Evolutionary conservation across 108 stramenopile genomes (phyloP), one percentile per base, ranked within the genome.

Genomic region (Nitzschia inconspicua): DNA sequence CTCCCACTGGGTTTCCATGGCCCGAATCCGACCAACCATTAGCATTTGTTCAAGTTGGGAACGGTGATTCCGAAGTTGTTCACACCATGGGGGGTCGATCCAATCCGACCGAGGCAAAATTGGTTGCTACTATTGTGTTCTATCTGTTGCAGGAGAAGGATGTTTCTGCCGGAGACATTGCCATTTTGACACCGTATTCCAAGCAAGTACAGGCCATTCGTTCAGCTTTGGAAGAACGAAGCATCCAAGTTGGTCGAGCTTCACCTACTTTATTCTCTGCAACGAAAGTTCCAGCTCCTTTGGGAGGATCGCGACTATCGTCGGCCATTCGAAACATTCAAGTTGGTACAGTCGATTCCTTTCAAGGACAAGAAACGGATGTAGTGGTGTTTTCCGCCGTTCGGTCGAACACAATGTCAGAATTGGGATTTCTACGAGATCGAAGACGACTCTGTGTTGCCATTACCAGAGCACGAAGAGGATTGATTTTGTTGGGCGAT

Each of bases 381-480:
- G n/a, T 85, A 1, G 83, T 88, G 1, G 28, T 88, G 9, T 77
- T 85, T 42, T 83, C 83, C 3, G 73, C 78, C 3, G 81, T 80
- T 5, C 66, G 89, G 16, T 79, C 82, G 0, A 82, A 82, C 57
- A 34, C 44, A 18, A 16, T 78, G 13, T 63, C 72, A 29, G 81
- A 82, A 26, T 46, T 96, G 24, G 93, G 95, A 3, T 96, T 96
- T 43, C 46, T 96, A 13, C 61, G 85, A 3, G 95, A 96, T 53
- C 35, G 63, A 23, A 57, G 91, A 27, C 71, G 95, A 25, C 57
- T 95, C 25, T 88, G 88, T 60, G 95, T 95, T 3, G 95, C 92
- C 2, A 65, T 95, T 28, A 95, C 95, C 7, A 54, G 95, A 23
- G 92, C 95, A 1, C 78, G 61, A 47, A 79, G 73, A n/a, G 80